These are phyloP conservation scores for Acidiella bohemica DNA, from an alignment of 495 filamentous ascomycete species.

Conservation along the genomic window DNA sequence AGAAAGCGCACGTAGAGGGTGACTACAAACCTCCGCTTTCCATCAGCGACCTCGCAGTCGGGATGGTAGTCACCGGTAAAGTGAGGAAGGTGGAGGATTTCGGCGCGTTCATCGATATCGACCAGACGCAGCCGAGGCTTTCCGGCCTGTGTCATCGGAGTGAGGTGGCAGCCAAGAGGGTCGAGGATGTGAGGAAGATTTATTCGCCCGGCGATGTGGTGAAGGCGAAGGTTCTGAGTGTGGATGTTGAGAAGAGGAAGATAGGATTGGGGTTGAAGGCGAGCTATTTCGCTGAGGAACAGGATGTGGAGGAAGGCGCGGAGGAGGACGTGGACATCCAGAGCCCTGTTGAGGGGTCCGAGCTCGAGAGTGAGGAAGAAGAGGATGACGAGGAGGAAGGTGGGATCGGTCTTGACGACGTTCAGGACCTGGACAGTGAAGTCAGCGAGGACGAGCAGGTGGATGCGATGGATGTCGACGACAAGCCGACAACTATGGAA, in stretches of 20 bases:
- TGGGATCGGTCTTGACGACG: slow-evolving; percentile 27
- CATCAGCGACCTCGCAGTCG: slow-evolving; percentile 58
- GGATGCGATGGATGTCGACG: slow-evolving; percentile 37
- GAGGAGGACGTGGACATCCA: slow-evolving; percentile 22
- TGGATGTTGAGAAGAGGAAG: slow-evolving; percentile 57
- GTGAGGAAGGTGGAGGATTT: slow-evolving; percentile 87
- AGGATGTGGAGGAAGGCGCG: slow-evolving; percentile 40
- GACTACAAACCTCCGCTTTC: slow-evolving; percentile 56
- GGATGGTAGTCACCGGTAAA: slow-evolving; percentile 73
- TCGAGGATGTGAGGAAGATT: slow-evolving; percentile 66
- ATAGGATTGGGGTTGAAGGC: slow-evolving; percentile 87
- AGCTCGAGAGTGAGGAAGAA: slow-evolving; percentile 22
- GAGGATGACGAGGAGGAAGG: slow-evolving; percentile 35
- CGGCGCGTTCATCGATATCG: slow-evolving; percentile 84
- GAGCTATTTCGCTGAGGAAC: slow-evolving; percentile 64
- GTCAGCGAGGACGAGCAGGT: slow-evolving; percentile 26
- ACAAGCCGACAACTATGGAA: slow-evolving; percentile 19
- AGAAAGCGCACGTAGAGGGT: slow-evolving; percentile 66
- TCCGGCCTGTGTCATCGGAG: slow-evolving; percentile 85
- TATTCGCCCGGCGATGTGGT: slow-evolving; percentile 82
- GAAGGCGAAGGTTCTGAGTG: slow-evolving; percentile 72
- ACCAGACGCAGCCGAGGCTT: slow-evolving; percentile 60
- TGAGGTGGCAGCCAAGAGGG: slow-evolving; percentile 69
- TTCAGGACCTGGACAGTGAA: slow-evolving; percentile 24
- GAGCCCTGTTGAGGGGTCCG: slow-evolving; percentile 10